Base-by-base conservation (phyloP, 306 rosid species). In the Lathyrus sativus region DNA sequence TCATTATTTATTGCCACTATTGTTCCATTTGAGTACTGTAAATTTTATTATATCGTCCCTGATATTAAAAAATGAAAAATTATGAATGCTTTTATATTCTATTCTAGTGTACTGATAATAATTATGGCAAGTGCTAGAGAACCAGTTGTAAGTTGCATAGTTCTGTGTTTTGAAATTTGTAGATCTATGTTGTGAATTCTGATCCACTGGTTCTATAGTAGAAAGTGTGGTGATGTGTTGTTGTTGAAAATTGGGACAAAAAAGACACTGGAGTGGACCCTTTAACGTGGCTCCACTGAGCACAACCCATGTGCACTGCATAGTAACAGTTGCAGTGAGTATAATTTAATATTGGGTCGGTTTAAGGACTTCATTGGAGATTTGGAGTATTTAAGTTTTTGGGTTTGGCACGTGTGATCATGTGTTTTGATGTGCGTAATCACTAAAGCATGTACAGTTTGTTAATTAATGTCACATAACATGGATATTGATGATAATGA, bases 241-340 rank as follows among this genome's bases (percentile, higher is more conserved):
- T 5, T 44, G 3, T 6, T 37, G 18, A 67, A 41, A 68, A 44
- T 14, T 45, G 44, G 26, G 14, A 63, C 67, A 50, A 48, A 74
- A 74, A 68, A 45, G 54, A 54, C 22, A 55, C 29, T 66, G 13
- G 22, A 19, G 22, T 19, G 22, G 22, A 65, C 37, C 76, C 39
- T 0, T 1, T 7, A 82, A 60, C 83, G 83, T 82, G 83, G 70
- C 73, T 33, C 62, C 70, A 74, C 57, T 62, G 57, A 59, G 28
- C 39, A 46, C 70, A 28, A 3, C 28, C 50, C 85, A 82, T 78
- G 85, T 82, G 86, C 57, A 37, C 9, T 6, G 46, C 68, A 19
- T 70, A 5, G 57, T 11, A 39, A 9, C 3, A 12, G 14, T 15
- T 43, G 70, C 39, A 53, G n/a, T 22, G 59, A 48, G 5, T 48